Percentiles rank a stretch among this genome's conserved stretches.
These are phyloP conservation scores for Jamesozyma rosinii DNA, from an alignment of 805 yeast species.

Conservation along the genomic window DNA sequence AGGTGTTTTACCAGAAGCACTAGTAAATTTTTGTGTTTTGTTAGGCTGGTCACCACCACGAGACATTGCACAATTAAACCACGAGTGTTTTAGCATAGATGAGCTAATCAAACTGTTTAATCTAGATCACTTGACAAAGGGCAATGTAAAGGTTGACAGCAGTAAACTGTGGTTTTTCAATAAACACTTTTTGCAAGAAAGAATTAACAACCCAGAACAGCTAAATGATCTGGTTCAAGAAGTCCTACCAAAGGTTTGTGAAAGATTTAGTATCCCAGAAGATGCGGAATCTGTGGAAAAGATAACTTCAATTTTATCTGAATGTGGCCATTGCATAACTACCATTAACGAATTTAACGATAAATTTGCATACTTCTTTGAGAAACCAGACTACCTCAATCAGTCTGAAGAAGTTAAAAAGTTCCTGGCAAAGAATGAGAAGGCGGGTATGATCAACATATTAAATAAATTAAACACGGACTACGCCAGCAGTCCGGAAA, in stretches of 20 bases:
- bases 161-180: conserved; percentile 70
- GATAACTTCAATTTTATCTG: conserved; percentile 34
- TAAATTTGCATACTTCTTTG: conserved; percentile 43
- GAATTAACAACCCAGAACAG: conserved; percentile 32
- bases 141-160: conserved; percentile 85
- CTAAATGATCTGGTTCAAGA: conserved; percentile 34
- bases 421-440: conserved; percentile 22
- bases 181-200: conserved; percentile 49
- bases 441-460: conserved; percentile 7
- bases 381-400: conserved; percentile 20
- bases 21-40: conserved; percentile 76
- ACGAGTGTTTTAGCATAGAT: conserved; percentile 43
- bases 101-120: conserved; percentile 51
- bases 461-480: conserved; percentile 11
- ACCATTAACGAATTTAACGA: conserved; percentile 44
- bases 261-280: conserved; percentile 6
- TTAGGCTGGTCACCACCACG: conserved; percentile 93
- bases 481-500: conserved; percentile 4
- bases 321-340: conserved; percentile 42
- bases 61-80: conserved; percentile 37
- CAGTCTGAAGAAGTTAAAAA: conserved; percentile 10
- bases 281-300: conserved; percentile 22
- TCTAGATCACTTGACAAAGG: conserved; percentile 71
- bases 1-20: conserved; percentile 79
- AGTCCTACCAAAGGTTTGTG: conserved; percentile 15